A percentile compares a stretch with the other conserved stretches of the same genome.
phyloP scores from a whole-genome alignment of 2,329 filamentous ascomycete species.

The Aphanocladium album region DNA sequence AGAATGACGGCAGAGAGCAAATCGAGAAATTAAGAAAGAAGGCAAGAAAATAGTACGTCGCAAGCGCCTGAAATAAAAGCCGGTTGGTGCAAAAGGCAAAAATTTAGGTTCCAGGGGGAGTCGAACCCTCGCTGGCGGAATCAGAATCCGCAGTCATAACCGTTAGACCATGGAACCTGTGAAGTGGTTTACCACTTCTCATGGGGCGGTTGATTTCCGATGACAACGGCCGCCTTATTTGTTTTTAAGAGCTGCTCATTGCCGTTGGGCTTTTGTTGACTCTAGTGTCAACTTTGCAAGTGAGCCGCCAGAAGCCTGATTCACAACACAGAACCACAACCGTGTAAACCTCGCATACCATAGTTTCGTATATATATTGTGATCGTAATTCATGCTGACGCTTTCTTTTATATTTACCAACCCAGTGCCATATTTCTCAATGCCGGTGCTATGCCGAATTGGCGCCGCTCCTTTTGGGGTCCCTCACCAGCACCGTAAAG shows the following conservation, averaged over 20 bases:
- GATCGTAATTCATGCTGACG: too few relatives aligned
- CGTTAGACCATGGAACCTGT: slow-evolving; percentile 15
- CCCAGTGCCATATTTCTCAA: too few relatives aligned
- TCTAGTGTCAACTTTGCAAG: too few relatives aligned
- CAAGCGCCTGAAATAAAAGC: too few relatives aligned
- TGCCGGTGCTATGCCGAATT: background rate
- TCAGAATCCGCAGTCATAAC: slow-evolving; percentile 16
- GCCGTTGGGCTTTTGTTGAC: too few relatives aligned
- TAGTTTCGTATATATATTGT: too few relatives aligned
- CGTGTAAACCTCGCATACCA: too few relatives aligned
- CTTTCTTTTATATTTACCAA: too few relatives aligned
- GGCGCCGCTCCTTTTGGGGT: background rate
- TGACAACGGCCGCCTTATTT: background rate
- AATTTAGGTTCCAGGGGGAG: slow-evolving; percentile 12
- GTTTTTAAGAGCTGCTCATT: background rate
- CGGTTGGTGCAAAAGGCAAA: background rate
- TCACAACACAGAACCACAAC: too few relatives aligned
- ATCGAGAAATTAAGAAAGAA: background rate
- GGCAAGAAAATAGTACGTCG: background rate
- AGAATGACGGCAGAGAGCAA: background rate
- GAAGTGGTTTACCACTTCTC: slow-evolving; percentile 23
- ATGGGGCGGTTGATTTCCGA: slow-evolving; percentile 17
- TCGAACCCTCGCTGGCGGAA: slow-evolving; percentile 15
- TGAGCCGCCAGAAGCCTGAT: too few relatives aligned
- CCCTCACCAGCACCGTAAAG: background rate